phyloP scores from a whole-genome alignment of 139 green algal species.

The Chlamydomonas urium region DNA sequence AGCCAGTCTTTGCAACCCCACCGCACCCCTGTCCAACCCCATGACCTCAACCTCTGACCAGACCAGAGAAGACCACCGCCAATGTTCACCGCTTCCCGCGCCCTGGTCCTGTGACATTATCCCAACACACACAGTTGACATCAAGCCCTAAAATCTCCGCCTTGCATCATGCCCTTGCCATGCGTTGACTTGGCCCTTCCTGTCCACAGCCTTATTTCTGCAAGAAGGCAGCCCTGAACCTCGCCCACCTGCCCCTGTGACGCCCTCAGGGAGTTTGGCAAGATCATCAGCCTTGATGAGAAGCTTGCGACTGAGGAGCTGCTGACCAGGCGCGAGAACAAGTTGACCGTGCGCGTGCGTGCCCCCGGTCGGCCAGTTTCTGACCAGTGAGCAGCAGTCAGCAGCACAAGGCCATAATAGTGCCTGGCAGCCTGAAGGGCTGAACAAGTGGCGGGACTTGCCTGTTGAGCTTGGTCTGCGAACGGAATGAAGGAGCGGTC shows the following conservation, averaged over 20 bases:
- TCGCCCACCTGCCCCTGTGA: too few species aligned
- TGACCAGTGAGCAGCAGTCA: too few species aligned
- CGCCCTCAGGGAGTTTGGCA: constrained; percentile 54
- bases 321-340: constrained; percentile 31
- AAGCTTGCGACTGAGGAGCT: constrained; percentile 43
- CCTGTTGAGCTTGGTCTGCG: too few species aligned
- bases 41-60: too few species aligned
- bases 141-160: neutral
- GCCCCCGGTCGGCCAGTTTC: neutral
- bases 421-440: too few species aligned
- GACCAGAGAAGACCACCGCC: too few species aligned
- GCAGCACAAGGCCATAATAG: too few species aligned
- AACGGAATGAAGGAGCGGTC: too few species aligned
- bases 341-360: constrained; percentile 39
- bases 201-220: neutral
- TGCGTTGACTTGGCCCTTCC: neutral
- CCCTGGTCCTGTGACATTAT: too few species aligned
- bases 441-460: too few species aligned
- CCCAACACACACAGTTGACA: neutral
- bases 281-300: constrained; percentile 55
- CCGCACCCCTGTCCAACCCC: neutral
- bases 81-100: too few species aligned
- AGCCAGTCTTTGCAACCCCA: neutral
- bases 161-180: neutral
- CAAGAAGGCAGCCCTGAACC: too few species aligned